These are phyloP conservation scores for Isoetes taiwanensis DNA, from an alignment of 75 land plant species.

Conservation along the genomic window DNA sequence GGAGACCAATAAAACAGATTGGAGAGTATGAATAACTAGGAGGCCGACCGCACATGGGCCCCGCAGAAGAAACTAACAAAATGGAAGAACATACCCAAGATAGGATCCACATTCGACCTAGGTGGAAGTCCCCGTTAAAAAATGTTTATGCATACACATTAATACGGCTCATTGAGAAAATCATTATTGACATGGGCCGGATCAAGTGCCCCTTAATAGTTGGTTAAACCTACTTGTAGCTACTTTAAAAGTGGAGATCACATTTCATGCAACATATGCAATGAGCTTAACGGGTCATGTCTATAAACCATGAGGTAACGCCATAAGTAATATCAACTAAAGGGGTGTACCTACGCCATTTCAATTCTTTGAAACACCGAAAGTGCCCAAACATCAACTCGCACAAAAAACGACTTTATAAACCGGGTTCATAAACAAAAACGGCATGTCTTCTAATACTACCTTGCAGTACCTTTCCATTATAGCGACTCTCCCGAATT, in stretches of 20 bases:
- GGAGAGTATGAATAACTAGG: too few relatives aligned
- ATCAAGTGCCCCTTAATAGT: too few relatives aligned
- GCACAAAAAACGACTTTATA: not conserved
- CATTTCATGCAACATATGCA: too few relatives aligned
- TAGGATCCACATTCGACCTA: conserved; percentile 86
- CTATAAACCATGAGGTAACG: too few relatives aligned
- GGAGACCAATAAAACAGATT: too few relatives aligned
- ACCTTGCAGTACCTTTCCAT: conserved; percentile 71
- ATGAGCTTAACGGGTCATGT: too few relatives aligned
- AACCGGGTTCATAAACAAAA: not conserved
- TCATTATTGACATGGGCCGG: too few relatives aligned
- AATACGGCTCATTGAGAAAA: too few relatives aligned
- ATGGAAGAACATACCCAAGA: conserved; percentile 73
- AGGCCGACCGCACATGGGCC: too few relatives aligned
- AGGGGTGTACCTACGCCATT: conserved; percentile 83
- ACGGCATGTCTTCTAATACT: not conserved
- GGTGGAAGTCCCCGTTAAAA: conserved; percentile 87
- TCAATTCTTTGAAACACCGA: conserved; percentile 99
- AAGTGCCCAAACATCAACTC: conserved; percentile 99
- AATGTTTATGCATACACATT: not conserved
- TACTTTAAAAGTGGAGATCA: too few relatives aligned
- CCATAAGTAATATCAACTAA: not conserved
- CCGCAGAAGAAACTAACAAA: too few relatives aligned
- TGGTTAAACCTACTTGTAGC: too few relatives aligned
- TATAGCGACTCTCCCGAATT: conserved; percentile 97